Evolutionary conservation across 2,329 filamentous ascomycete species (phyloP).

Genomic region (Phoma herbarum): DNA sequence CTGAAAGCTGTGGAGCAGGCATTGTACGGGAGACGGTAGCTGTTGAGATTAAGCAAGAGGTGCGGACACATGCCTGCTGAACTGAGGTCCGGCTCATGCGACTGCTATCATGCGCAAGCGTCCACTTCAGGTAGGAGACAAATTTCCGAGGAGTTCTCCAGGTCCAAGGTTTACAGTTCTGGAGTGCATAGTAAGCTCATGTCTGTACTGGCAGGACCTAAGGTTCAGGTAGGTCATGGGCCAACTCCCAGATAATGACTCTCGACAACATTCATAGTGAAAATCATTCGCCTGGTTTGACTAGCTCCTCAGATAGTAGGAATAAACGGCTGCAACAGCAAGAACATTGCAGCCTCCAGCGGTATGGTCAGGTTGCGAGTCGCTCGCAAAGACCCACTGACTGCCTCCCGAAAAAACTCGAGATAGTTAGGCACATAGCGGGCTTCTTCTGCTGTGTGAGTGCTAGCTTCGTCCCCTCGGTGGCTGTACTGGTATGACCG

Average conservation of each 20-base stretch:
- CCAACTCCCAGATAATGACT: background rate
- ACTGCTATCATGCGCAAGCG: background rate
- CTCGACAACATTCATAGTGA: too few relatives aligned
- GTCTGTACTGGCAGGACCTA: background rate
- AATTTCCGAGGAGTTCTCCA: background rate
- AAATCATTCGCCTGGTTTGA: too few relatives aligned
- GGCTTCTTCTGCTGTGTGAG: too few relatives aligned
- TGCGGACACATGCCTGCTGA: background rate
- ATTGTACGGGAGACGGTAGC: background rate
- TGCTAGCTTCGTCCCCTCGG: too few relatives aligned
- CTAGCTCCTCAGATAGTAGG: too few relatives aligned
- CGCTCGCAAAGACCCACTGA: too few relatives aligned
- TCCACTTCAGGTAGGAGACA: background rate
- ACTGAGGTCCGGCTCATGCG: constrained; percentile 1
- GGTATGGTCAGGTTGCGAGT: too few relatives aligned
- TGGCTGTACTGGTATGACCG: too few relatives aligned
- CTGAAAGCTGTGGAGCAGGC: background rate
- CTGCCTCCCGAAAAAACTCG: too few relatives aligned
- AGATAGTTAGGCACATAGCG: too few relatives aligned
- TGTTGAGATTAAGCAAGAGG: background rate
- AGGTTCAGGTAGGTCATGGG: background rate
- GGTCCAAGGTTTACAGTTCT: background rate
- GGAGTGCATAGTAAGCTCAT: background rate
- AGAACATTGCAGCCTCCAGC: too few relatives aligned
- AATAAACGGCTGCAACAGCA: too few relatives aligned